Evolutionary conservation across 371 early-diverging fungal genomes (phyloP).

Genomic region (Saksenaea oblongispora): DNA sequence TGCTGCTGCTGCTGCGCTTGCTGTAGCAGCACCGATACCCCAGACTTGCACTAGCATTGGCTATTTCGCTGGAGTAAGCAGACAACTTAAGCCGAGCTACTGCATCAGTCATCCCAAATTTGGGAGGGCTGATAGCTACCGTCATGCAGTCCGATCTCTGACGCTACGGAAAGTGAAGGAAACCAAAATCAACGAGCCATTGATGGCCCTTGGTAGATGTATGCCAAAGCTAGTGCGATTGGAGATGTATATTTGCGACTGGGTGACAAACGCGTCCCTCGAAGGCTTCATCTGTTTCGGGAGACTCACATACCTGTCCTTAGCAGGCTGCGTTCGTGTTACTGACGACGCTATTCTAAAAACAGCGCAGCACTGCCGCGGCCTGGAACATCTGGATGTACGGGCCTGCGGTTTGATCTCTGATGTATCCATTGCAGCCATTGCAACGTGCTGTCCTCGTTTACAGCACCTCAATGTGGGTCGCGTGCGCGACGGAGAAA

Average conservation of each 20-base stretch:
- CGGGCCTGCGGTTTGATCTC: constrained; percentile 61
- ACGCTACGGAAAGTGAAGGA: constrained; percentile 44
- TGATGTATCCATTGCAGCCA: constrained; percentile 43
- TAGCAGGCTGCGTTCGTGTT: constrained; percentile 59
- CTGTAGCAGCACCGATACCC: constrained; percentile 13
- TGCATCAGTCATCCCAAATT: not conserved
- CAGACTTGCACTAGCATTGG: not conserved
- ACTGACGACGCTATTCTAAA: constrained; percentile 50
- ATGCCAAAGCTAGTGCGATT: constrained; percentile 25
- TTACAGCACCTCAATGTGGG: constrained; percentile 60
- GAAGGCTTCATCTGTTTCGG: constrained; percentile 32
- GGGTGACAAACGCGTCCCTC: constrained; percentile 44
- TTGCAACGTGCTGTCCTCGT: constrained; percentile 49
- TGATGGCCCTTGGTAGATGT: constrained; percentile 23
- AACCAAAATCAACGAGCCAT: constrained; percentile 29
- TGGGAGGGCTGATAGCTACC: constrained; percentile 16
- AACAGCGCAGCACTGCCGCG: constrained; percentile 48
- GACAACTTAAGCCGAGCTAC: not conserved
- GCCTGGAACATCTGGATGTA: constrained; percentile 53
- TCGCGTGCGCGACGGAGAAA: constrained; percentile 52
- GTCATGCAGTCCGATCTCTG: constrained; percentile 31
- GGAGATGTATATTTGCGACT: constrained; percentile 59
- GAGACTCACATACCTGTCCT: constrained; percentile 45
- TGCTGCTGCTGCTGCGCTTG: constrained; percentile 12
- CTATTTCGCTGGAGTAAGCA: not conserved